Base-by-base conservation (phyloP, 2,329 filamentous ascomycete species). In the Penicillium sp. region DNA sequence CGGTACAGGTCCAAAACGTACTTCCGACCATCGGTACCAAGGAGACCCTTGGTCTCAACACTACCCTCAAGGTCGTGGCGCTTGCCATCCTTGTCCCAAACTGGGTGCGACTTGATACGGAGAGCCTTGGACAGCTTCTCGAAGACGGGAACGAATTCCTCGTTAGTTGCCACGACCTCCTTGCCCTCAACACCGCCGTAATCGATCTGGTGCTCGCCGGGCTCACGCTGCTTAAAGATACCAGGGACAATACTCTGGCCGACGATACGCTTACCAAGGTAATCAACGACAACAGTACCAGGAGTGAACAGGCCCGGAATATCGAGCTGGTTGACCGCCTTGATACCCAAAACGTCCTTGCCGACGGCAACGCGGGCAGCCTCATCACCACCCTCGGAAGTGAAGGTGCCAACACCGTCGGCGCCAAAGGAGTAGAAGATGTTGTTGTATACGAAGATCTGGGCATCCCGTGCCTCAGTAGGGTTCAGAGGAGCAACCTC, bases 371-470 rank as follows among this genome's bases (percentile, higher is more conserved):
- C 89, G 49, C 91, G 83, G 11, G 93, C 93, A 55, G 93, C 93
- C 72, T 98, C 93, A 57, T 98, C 91, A 16, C 93, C 93, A 56
- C 93, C 93, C 72, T 98, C 93, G 3, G 86, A 90, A 9, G 89
- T 90, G 69, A 98, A 98, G 13, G 93, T 98, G 35, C 93, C 91
- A 37, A 97, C 93, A 42, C 93, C 94, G 67, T 98, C 93, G 36
- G 93, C 91, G 52, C 93, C 93, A 60, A 96, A 97, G 0, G 93
- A 97, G 76, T 95, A 98, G 76, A 98, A 98, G 57, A 98, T 89
- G 71, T 98, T 98, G 77, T 97, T 97, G 76, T 97, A 96, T 20
- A 98, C 91, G 63, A 95, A 98, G 56, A 98, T 98, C 68, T 98
- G 93, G 3, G 93, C 93, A 67, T 98, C 91, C 57, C 79, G 82